A percentile compares a stretch with the other conserved stretches of the same genome.
These are phyloP conservation scores for Sporothrix luriei DNA, from an alignment of 2,329 filamentous ascomycete species.

Conservation along the genomic window DNA sequence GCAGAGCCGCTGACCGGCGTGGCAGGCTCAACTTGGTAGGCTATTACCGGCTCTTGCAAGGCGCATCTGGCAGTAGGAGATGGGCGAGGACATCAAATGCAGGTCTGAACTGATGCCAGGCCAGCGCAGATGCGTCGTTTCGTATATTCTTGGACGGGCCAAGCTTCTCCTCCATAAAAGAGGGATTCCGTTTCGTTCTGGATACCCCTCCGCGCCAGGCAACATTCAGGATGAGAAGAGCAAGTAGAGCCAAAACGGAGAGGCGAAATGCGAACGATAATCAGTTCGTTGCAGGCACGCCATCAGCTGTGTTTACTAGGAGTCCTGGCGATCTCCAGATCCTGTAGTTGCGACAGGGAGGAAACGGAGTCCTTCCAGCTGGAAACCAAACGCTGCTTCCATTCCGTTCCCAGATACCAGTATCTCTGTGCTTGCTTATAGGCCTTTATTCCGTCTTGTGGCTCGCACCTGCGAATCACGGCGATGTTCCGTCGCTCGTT, in stretches of 20 bases:
- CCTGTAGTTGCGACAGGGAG: background rate
- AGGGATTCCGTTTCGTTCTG: background rate
- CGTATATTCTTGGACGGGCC: background rate
- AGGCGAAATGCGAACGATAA: background rate
- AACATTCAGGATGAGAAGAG: background rate
- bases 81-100: background rate
- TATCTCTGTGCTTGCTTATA: background rate
- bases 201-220: constrained; percentile 3
- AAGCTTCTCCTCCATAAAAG: background rate
- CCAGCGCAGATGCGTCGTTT: background rate
- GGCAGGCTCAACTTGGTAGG: background rate
- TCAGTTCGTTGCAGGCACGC: background rate
- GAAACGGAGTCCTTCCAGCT: background rate
- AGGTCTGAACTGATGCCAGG: background rate
- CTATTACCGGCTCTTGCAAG: too few species aligned
- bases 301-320: background rate
- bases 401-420: background rate
- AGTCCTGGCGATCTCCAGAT: constrained; percentile 3
- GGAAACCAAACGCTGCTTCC: constrained; percentile 9
- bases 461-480: background rate
- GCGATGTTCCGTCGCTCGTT: constrained; percentile 18
- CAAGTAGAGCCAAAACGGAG: background rate
- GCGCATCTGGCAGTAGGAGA: background rate
- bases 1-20: constrained; percentile 1
- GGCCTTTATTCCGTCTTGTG: background rate